Evolutionary conservation across 768 basidiomycete species (phyloP).

Genomic region (Boletus huronensis): DNA sequence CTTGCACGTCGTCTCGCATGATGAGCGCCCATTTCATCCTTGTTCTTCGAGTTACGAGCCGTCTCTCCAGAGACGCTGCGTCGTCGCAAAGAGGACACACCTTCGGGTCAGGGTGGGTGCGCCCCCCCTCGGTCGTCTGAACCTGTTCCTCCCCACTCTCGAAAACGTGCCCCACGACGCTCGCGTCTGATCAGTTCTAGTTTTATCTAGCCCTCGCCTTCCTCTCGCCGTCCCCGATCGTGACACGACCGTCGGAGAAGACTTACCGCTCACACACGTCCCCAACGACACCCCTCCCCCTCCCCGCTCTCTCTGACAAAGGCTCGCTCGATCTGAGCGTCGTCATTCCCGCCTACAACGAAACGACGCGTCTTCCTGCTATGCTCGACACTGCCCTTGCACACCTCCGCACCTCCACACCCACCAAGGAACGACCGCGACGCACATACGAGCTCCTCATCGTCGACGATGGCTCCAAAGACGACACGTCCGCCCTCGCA

Average conservation of each 20-base stretch:
- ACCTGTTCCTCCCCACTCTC: background rate
- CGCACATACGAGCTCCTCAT: slow-evolving; percentile 72
- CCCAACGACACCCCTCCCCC: slow-evolving; percentile 49
- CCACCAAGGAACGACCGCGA: slow-evolving; percentile 9
- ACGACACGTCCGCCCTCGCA: slow-evolving; percentile 66
- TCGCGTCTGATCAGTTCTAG: slow-evolving; percentile 39
- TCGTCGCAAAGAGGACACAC: slow-evolving; percentile 59
- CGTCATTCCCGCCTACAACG: slow-evolving; percentile 91
- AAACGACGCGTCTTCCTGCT: slow-evolving; percentile 70
- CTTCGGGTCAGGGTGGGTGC: slow-evolving; percentile 46
- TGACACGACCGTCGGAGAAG: slow-evolving; percentile 63
- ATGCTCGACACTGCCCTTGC: slow-evolving; percentile 80
- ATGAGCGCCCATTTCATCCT: slow-evolving; percentile 81
- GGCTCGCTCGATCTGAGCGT: slow-evolving; percentile 70
- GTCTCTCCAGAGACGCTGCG: slow-evolving; percentile 42
- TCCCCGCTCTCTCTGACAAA: slow-evolving; percentile 54
- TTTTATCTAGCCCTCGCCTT: slow-evolving; percentile 65
- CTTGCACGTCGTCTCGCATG: slow-evolving; percentile 24
- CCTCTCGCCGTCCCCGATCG: slow-evolving; percentile 69
- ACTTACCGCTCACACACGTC: slow-evolving; percentile 59
- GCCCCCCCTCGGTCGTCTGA: slow-evolving; percentile 35
- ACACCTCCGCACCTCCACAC: slow-evolving; percentile 45
- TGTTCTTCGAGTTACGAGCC: slow-evolving; percentile 86
- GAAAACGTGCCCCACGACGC: background rate
- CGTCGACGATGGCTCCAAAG: slow-evolving; percentile 86